Base-by-base conservation (phyloP, 139 green algal genomes). In the Coelastrella sp. region DNA sequence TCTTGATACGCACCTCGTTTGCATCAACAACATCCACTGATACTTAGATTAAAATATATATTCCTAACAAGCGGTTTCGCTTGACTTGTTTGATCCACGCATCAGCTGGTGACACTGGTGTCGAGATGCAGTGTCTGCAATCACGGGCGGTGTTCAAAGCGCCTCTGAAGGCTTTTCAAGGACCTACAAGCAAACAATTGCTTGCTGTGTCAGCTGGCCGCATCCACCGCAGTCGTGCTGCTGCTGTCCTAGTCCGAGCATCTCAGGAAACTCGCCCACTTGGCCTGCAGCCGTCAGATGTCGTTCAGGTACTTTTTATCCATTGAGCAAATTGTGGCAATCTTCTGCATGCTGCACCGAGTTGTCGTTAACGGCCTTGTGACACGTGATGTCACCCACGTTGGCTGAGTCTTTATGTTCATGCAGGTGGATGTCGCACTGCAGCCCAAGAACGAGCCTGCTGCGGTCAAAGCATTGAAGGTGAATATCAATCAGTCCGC, bases 311-410 rank as follows among this genome's bases (percentile, higher is more conserved):
- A 64, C 6, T 64, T 5, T 9, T 7, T 32, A 5, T n/a, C 7
- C 19, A 32, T 9, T 64, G 21, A 9, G 27, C 30, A 2, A 57
- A 57, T 57, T 23, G 7, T 34, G 32, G n/a, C n/a, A n/a, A n/a
- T n/a, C n/a, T n/a, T n/a, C n/a, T n/a, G n/a, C n/a, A n/a, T n/a
- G n/a, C n/a, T 35, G 68, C 35, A 57, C 68, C 37, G 68, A 21
- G n/a, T n/a, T n/a, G n/a, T n/a, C n/a, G n/a, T n/a, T n/a, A n/a
- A n/a, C n/a, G n/a, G n/a, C n/a, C n/a, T n/a, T n/a, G 64, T 74
- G 64, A 74, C 64, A 74, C 69, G 69, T 78, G 69, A 38, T 35
- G 2, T 37, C 64, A 41, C 38, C 57, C 11, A 75, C 37, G 66
- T 81, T 30, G 27, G 21, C 3, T 81, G 73, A n/a, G n/a, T n/a